Evolutionary conservation across 225 moss, liverwort and hornwort genomes (phyloP).

Genomic region (Polytrichum formosum): DNA sequence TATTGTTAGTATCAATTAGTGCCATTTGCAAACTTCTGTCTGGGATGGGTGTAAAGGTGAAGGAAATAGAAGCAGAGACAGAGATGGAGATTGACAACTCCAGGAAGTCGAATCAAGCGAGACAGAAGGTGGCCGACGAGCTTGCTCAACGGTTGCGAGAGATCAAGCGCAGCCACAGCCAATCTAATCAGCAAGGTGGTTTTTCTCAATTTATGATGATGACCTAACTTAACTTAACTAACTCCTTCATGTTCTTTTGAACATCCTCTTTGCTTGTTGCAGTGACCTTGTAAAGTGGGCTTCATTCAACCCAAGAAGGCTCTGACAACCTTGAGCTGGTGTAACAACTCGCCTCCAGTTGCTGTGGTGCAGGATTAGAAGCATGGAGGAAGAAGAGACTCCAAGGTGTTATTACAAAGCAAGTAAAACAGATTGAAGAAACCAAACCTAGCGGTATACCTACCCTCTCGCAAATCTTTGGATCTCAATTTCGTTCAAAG

Average conservation of each 20-base stretch:
- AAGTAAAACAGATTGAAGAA: too few species aligned
- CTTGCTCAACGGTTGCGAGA: conserved; percentile 37
- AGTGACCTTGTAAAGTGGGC: not conserved
- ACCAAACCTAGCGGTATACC: too few species aligned
- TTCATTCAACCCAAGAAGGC: not conserved
- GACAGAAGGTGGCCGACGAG: conserved; percentile 50
- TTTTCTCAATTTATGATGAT: not conserved
- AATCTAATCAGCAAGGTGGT: conserved; percentile 41
- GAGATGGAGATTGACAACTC: conserved; percentile 40
- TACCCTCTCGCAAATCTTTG: too few species aligned
- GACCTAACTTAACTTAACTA: not conserved
- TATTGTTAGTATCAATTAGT: too few species aligned
- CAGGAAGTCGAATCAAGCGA: conserved; percentile 34
- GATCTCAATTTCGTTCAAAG: too few species aligned
- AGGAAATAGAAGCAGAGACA: conserved; percentile 53
- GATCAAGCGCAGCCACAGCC: conserved; percentile 29
- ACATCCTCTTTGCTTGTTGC: not conserved
- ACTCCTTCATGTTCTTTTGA: not conserved
- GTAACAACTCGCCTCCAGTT: not conserved
- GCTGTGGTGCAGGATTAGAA: conserved; percentile 31
- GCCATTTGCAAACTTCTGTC: not conserved
- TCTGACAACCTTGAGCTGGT: not conserved
- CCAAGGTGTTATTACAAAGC: conserved; percentile 9
- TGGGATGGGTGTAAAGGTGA: conserved; percentile 32
- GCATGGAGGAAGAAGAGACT: conserved; percentile 67